These are phyloP conservation scores for Plasmodium vivax DNA, from an alignment of 169 alveolate species.

Conservation along the genomic window DNA sequence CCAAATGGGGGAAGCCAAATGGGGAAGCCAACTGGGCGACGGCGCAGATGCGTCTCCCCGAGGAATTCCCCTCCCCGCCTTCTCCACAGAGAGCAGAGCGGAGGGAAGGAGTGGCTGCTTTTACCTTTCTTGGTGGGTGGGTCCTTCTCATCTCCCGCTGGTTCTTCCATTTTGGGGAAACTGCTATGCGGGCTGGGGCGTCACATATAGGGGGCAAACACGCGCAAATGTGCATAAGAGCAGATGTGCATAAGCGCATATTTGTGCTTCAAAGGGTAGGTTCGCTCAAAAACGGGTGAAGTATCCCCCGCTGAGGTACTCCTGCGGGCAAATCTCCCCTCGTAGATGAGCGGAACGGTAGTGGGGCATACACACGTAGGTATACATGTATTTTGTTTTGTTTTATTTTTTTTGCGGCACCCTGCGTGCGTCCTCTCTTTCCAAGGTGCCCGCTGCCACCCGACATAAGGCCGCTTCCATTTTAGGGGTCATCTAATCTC, in stretches of 20 bases:
- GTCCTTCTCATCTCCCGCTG: background rate
- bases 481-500: background rate
- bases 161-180: background rate
- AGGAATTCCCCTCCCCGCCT: background rate
- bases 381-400: background rate
- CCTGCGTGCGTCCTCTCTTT: background rate
- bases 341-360: background rate
- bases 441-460: background rate
- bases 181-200: background rate
- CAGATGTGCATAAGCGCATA: background rate
- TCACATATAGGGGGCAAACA: background rate
- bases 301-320: background rate
- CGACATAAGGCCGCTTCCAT: background rate
- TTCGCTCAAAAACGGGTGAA: background rate
- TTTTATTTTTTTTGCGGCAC: background rate
- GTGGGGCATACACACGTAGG: background rate
- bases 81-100: background rate
- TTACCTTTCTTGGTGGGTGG: background rate
- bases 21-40: too few relatives aligned
- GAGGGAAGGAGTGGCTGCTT: background rate
- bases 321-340: background rate
- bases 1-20: too few relatives aligned
- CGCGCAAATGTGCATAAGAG: too few relatives aligned
- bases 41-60: background rate
- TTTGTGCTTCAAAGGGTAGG: background rate